Evolutionary conservation across 2,329 filamentous ascomycete genomes (phyloP).

Genomic region (Penicillium verrucosum): DNA sequence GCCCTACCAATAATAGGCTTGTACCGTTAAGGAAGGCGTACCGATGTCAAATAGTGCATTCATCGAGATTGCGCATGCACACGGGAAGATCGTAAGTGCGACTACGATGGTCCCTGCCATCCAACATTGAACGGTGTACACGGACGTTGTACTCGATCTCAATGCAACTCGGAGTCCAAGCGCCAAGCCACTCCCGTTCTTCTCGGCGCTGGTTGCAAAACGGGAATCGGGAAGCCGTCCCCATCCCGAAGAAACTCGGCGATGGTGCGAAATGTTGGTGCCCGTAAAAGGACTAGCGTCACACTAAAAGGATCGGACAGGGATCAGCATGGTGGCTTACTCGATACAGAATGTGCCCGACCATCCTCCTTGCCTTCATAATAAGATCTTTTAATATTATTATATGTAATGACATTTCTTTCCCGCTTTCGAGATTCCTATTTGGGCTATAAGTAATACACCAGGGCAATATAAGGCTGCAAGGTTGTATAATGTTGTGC

Average conservation of each 20-base stretch:
- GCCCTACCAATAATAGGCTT: background rate
- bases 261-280: background rate
- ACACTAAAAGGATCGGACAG: background rate
- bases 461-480: background rate
- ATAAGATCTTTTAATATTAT: background rate
- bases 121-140: background rate
- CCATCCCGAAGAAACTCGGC: slow-evolving; percentile 5
- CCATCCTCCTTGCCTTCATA: background rate
- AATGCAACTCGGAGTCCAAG: slow-evolving; percentile 2
- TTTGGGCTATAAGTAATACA: background rate
- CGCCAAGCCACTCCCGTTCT: slow-evolving; percentile 3
- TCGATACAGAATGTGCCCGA: slow-evolving; percentile 3
- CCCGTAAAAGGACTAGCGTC: background rate
- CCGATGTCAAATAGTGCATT: background rate
- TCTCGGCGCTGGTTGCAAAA: slow-evolving; percentile 1
- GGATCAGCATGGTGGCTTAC: background rate
- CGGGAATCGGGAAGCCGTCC: slow-evolving; percentile 7
- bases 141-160: background rate
- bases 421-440: background rate
- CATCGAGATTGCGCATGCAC: slow-evolving; percentile 1
- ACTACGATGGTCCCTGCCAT: background rate
- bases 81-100: background rate
- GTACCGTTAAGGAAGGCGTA: background rate
- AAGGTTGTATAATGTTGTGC: background rate
- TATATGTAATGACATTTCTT: background rate